These are phyloP conservation scores for Hyaloscypha finlandica DNA, from an alignment of 495 filamentous ascomycete genomes.

Conservation along the genomic window DNA sequence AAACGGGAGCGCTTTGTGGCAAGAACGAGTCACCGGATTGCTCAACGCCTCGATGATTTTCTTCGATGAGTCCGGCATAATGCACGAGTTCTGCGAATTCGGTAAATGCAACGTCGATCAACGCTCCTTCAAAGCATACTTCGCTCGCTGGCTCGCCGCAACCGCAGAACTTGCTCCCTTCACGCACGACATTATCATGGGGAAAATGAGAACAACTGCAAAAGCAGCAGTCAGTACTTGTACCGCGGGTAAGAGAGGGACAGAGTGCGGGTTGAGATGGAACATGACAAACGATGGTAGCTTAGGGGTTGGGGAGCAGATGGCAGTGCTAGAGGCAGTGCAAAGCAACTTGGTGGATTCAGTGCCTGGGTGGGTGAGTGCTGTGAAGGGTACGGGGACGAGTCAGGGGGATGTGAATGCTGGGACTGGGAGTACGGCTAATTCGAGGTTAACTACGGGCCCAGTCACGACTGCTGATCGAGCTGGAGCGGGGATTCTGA, in stretches of 20 bases:
- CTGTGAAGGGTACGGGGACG: conserved; percentile 59
- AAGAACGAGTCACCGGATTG: conserved; percentile 52
- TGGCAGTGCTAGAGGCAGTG: conserved; percentile 69
- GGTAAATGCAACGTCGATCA: conserved; percentile 72
- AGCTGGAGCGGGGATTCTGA: conserved; percentile 63
- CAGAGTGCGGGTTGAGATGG: conserved; percentile 74
- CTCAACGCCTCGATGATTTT: conserved; percentile 53
- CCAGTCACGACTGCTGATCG: conserved; percentile 52
- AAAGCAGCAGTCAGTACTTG: conserved; percentile 69
- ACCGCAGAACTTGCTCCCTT: conserved; percentile 72
- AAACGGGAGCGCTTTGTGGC: conserved; percentile 53
- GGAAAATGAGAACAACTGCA: conserved; percentile 62
- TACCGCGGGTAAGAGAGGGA: conserved; percentile 56
- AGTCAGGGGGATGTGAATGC: conserved; percentile 72
- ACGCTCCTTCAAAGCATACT: conserved; percentile 83
- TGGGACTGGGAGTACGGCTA: conserved; percentile 43
- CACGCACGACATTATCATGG: conserved; percentile 58
- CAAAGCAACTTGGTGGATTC: conserved; percentile 52
- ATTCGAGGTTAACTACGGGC: neutral
- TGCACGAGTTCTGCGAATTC: conserved; percentile 74
- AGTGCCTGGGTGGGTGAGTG: conserved; percentile 32
- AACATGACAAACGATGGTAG: conserved; percentile 58
- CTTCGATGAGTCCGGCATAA: conserved; percentile 53
- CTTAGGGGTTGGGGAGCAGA: conserved; percentile 64
- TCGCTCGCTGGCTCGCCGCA: conserved; percentile 79